A percentile compares a stretch with the other conserved stretches of the same genome.
Evolutionary conservation across 164 flowering plant species (phyloP).

Genomic region (Euptelea pleiosperma): DNA sequence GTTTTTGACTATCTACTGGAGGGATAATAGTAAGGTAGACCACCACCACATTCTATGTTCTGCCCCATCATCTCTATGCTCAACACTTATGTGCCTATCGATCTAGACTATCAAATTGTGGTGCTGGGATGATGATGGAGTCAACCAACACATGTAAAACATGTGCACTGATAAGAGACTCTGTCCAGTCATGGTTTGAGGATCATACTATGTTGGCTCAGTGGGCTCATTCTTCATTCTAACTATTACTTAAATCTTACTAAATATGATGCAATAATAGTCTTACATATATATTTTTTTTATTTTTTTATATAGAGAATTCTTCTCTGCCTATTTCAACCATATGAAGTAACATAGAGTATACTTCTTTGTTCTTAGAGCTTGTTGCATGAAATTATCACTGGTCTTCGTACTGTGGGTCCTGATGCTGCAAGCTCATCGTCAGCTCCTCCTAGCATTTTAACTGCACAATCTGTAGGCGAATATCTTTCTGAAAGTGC

Average conservation of each 20-base stretch:
- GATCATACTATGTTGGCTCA: neutral
- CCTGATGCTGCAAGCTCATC: conserved; percentile 79
- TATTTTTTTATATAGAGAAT: neutral
- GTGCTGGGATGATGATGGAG: too few relatives aligned
- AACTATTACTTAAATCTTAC: neutral
- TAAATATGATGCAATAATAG: neutral
- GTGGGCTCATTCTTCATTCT: too few relatives aligned
- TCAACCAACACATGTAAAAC: too few relatives aligned
- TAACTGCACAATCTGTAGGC: conserved; percentile 43
- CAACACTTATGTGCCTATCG: too few relatives aligned
- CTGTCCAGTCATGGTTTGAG: too few relatives aligned
- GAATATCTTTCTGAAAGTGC: conserved; percentile 56
- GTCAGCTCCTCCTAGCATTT: conserved; percentile 45
- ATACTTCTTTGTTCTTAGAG: conserved; percentile 31
- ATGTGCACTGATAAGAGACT: too few relatives aligned
- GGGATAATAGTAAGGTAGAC: neutral
- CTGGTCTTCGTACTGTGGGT: conserved; percentile 52
- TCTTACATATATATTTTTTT: neutral
- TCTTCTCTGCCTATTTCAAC: neutral
- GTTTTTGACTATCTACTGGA: too few relatives aligned
- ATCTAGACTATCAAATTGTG: too few relatives aligned
- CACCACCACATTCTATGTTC: neutral
- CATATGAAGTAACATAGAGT: conserved; percentile 5
- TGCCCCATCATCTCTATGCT: neutral
- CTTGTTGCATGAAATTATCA: conserved; percentile 66